Evolutionary conservation across 768 basidiomycete genomes (phyloP), one percentile per base, ranked within the genome.

Genomic region (Lentinula boryana): DNA sequence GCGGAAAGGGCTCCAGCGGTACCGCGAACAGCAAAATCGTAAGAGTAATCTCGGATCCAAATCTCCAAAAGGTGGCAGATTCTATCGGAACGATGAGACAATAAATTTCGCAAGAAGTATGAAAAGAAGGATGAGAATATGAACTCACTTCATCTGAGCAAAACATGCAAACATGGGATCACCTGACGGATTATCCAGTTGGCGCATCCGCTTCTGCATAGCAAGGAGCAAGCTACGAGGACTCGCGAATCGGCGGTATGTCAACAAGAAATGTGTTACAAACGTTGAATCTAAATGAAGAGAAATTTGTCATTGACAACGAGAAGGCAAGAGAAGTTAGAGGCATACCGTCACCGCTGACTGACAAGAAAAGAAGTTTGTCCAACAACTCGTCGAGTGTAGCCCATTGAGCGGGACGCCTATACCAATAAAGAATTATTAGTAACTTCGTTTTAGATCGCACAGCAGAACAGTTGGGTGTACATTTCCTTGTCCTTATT

Each of bases 131-230:
- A 32, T 27, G 56, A 27, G n/a, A 63, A 66, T 48, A 49, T 46
- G 21, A 23, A 59, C 71, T 31, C 66, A 91, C 92, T 87, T 84
- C 90, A 93, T 91, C 70, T 94, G 92, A 6, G 89, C 91, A 72
- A 87, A 93, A 66, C 86, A 89, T 7, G 90, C 89, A 72, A 93
- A 89, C 84, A 93, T 87, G 0, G 88, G 88, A 74, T 94, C 91
- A 6, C 84, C 84, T 12, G 82, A 80, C 16, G 87, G 83, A 58
- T 82, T 82, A 67, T 89, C 87, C 13, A 94, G 75, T 64, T 87
- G 84, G 36, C 88, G 84, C 82, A 93, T 88, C 51, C 90, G 85
- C 68, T 91, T 89, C 71, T 93, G 89, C 88, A 95, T 91, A 5
- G 90, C 88, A 49, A 93, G 77, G n/a, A 95, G 76, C 16, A 95